A percentile compares a stretch with the other conserved stretches of the same genome.
Conservation (phyloP, 331 rosid genomes). For the Malus hybrid region DNA sequence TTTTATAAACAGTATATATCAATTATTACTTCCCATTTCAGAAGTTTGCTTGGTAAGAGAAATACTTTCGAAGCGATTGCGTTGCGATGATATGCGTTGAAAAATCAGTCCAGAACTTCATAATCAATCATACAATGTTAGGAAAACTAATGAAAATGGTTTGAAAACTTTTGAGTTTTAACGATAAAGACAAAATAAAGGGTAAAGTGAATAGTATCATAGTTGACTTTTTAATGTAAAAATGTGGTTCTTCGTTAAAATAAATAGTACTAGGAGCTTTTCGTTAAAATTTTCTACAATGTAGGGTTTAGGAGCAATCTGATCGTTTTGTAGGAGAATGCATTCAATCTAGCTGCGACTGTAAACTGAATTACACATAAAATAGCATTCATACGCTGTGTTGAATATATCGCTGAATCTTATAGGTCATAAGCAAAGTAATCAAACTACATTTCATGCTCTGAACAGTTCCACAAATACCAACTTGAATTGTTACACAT, state of each 20-base stretch:
- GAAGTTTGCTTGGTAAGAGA: not conserved
- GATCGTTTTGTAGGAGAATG: too few relatives aligned
- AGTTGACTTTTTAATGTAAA: too few relatives aligned
- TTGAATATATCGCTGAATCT: not conserved
- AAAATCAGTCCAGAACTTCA: not conserved
- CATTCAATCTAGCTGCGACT: too few relatives aligned
- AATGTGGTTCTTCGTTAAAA: too few relatives aligned
- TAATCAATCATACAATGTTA: not conserved
- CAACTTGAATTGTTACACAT: not conserved
- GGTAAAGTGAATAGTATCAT: too few relatives aligned
- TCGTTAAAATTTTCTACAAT: not conserved
- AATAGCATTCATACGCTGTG: too few relatives aligned
- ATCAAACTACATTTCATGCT: not conserved
- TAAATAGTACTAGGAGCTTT: too few relatives aligned
- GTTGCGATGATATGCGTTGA: not conserved
- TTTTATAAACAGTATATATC: not conserved
- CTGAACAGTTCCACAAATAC: not conserved
- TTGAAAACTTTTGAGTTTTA: too few relatives aligned
- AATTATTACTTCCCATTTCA: not conserved
- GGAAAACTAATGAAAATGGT: too few relatives aligned
- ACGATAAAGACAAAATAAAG: too few relatives aligned
- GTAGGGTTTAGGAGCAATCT: too few relatives aligned
- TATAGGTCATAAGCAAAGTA: not conserved
- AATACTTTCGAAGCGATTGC: not conserved
- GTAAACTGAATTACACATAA: not conserved